Evolutionary conservation across 1,284 basidiomycete species (phyloP), one percentile per base, ranked within the genome.

Genomic region (Irpex lacteus): DNA sequence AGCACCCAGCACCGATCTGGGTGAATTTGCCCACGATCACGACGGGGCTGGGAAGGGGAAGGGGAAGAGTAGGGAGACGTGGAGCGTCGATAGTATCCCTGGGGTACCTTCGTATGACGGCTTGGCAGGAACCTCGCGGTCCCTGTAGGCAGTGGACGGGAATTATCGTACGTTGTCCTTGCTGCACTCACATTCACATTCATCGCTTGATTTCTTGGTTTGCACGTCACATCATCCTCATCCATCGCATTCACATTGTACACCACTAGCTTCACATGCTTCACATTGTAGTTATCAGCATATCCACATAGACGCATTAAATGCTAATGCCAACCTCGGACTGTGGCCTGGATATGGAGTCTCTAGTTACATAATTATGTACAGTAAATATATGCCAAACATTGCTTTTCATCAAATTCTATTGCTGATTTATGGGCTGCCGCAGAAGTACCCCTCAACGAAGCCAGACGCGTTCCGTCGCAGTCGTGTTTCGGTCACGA

Each of bases 61-160:
- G 72, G 88, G 87, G 49, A 91, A 88, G 78, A 82, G 82, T 62
- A 79, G 82, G 69, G 85, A 86, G 68, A 76, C 74, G 59, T 84
- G 82, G 82, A 81, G 81, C 66, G 77, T 66, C 63, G 64, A 67
- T 64, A 63, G 62, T 54, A 65, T 63, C 53, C 71, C 64, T 60
- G 63, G 44, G 4, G 55, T 37, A 36, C 56, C 64, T 34, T 55
- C 62, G 40, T 65, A 40, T 58, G 62, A 18, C 19, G 50, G 67
- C 32, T 58, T 62, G 18, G 66, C 58, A n/a, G 56, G 64, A 38
- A 66, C 66, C 19, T 66, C 70, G 53, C 64, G 71, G 60, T 67
- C 67, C 62, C 64, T 70, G 65, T 70, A 59, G 66, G 36, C 19
- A 18, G 13, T 44, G 52, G 61, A 15, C 9, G n/a, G 59, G 64